Conservation (phyloP, 495 filamentous ascomycete species). For the Talaromyces nanjingensis region DNA sequence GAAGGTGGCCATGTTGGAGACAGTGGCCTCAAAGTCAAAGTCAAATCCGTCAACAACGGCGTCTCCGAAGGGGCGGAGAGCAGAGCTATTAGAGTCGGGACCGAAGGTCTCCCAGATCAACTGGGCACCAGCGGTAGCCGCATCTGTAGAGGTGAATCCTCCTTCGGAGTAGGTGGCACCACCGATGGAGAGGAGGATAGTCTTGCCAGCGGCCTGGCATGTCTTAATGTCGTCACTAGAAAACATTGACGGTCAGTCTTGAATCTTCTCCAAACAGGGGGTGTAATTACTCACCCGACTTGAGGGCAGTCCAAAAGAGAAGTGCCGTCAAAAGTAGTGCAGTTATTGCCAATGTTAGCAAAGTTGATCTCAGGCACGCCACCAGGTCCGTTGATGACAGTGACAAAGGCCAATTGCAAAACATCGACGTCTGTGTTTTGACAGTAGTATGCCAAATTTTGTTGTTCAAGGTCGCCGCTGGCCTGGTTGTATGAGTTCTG, state of each 20-base stretch:
- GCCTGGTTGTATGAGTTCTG: conserved; percentile 50
- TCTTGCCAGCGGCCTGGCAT: conserved; percentile 60
- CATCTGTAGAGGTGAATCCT: conserved; percentile 45
- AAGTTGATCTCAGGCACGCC: conserved; percentile 54
- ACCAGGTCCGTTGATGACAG: conserved; percentile 41
- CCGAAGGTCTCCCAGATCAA: conserved; percentile 66
- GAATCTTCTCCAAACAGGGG: neutral
- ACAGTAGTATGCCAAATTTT: conserved; percentile 51
- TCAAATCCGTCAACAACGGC: conserved; percentile 67
- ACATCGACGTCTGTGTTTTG: conserved; percentile 39
- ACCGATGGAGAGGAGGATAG: conserved; percentile 60
- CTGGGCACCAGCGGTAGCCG: conserved; percentile 50
- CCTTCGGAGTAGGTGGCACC: conserved; percentile 57
- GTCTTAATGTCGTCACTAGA: conserved; percentile 48
- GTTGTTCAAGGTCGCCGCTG: conserved; percentile 40
- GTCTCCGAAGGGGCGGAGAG: conserved; percentile 55
- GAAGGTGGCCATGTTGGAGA: conserved; percentile 46
- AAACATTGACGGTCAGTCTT: neutral
- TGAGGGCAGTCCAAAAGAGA: conserved; percentile 53
- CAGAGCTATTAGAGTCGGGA: conserved; percentile 26
- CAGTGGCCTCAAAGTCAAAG: conserved; percentile 52
- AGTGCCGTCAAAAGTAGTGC: conserved; percentile 49
- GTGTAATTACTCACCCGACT: conserved; percentile 41
- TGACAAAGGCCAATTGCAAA: conserved; percentile 51
- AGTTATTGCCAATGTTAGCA: conserved; percentile 49